phyloP scores from a whole-genome alignment of 192 early-diverging fungal genomes.

The Coemansia sp. region DNA sequence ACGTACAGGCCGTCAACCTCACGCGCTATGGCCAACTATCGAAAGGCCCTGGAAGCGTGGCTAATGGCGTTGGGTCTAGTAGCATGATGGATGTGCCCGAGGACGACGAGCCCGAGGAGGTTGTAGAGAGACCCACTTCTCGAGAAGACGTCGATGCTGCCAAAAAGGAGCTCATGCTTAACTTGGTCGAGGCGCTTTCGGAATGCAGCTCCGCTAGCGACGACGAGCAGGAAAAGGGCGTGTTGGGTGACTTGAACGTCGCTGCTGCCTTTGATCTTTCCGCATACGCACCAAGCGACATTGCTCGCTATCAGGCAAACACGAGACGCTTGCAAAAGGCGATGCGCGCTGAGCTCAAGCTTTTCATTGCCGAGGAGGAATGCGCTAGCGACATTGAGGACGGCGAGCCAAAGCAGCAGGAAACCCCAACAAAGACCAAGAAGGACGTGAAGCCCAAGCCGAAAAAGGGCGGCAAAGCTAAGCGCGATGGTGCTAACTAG shows the following conservation, averaged over 20 bases:
- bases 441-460: background rate
- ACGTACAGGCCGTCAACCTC: slow-evolving; percentile 17
- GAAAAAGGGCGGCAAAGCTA: background rate
- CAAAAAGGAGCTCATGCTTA: slow-evolving; percentile 26
- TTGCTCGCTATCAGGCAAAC: slow-evolving; percentile 22
- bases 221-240: background rate
- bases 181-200: slow-evolving; percentile 19
- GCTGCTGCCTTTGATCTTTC: slow-evolving; percentile 45
- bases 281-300: slow-evolving; percentile 28
- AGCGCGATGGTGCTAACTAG: slow-evolving; percentile 8
- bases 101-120: slow-evolving; percentile 12
- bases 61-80: background rate
- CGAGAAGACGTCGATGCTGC: slow-evolving; percentile 14
- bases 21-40: slow-evolving; percentile 32
- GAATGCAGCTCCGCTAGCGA: slow-evolving; percentile 10
- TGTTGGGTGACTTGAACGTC: slow-evolving; percentile 23
- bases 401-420: background rate
- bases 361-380: slow-evolving; percentile 41
- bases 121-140: background rate
- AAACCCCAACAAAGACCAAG: slow-evolving; percentile 9
- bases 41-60: background rate
- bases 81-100: slow-evolving; percentile 3
- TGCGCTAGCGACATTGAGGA: slow-evolving; percentile 2
- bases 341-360: slow-evolving; percentile 30
- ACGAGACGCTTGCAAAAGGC: slow-evolving; percentile 14